phyloP scores from a whole-genome alignment of 805 yeast species.

The Wickerhamiella azymoides region DNA sequence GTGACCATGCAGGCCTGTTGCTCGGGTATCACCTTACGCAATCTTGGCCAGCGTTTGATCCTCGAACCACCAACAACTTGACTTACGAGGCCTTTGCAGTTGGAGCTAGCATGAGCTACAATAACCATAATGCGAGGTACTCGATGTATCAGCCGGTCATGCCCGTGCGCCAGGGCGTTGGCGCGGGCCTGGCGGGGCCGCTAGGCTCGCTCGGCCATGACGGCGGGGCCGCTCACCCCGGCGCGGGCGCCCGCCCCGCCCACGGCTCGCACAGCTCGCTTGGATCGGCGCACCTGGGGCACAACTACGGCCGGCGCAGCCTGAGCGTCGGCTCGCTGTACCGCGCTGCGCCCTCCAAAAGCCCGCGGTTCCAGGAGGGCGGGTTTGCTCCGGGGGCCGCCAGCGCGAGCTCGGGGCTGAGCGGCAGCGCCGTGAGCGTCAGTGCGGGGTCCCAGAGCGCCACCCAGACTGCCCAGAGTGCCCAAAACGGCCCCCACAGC shows the following conservation, averaged over 20 bases:
- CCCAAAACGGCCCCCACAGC: no score
- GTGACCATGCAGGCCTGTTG: background rate
- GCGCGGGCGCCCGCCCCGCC: no score
- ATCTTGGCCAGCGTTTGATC: background rate
- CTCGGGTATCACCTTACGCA: slow-evolving; percentile 2
- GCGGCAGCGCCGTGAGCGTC: no score
- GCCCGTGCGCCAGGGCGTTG: background rate
- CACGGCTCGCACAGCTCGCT: no score
- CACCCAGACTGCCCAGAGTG: no score
- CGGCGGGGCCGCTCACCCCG: no score
- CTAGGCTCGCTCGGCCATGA: no score
- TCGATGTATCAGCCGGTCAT: slow-evolving; percentile 4
- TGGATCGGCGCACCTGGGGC: no score
- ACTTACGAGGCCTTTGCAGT: background rate
- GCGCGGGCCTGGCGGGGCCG: background rate
- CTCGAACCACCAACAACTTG: background rate
- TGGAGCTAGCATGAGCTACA: slow-evolving; percentile 2
- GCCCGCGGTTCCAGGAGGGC: background rate
- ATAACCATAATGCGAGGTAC: slow-evolving; percentile 2
- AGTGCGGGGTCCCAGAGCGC: background rate
- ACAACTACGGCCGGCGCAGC: background rate
- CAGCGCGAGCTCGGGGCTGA: background rate
- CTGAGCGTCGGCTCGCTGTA: background rate
- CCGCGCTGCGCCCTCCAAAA: background rate
- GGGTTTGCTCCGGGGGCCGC: slow-evolving; percentile 1